Evolutionary conservation across 306 rosid species (phyloP).

Genomic region (Prunus davidiana): DNA sequence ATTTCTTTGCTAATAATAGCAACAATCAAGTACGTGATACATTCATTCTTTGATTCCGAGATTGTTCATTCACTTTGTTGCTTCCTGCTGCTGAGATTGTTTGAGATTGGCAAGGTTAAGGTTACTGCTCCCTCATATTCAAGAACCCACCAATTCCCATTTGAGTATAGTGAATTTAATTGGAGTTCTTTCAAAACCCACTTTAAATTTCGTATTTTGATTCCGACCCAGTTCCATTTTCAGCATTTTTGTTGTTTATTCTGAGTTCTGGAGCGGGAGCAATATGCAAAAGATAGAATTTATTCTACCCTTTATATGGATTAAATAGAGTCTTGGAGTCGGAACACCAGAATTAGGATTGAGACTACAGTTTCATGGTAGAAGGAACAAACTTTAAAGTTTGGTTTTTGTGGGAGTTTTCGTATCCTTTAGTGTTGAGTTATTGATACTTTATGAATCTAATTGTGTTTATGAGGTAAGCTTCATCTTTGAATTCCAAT

Average conservation of each 20-base stretch:
- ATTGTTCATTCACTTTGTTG: not conserved
- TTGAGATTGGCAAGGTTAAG: not conserved
- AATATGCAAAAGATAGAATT: not conserved
- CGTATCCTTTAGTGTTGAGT: not conserved
- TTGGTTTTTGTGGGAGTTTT: not conserved
- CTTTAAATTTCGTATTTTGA: not conserved
- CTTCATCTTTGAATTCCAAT: not conserved
- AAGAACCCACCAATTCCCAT: not conserved
- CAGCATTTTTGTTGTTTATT: not conserved
- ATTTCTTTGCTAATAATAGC: not conserved
- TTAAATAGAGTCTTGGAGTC: not conserved
- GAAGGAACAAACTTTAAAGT: not conserved
- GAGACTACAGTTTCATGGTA: not conserved
- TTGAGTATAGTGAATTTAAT: not conserved
- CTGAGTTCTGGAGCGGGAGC: not conserved
- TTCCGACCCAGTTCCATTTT: not conserved
- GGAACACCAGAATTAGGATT: slow-evolving; percentile 1
- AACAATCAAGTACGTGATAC: not conserved
- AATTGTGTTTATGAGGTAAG: not conserved
- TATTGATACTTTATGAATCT: not conserved
- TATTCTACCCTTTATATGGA: not conserved
- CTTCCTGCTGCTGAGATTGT: not conserved
- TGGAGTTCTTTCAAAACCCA: not conserved
- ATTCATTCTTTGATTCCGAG: too few species aligned
- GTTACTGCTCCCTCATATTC: slow-evolving; percentile 2